Evolutionary conservation across 106 monocot species (phyloP), one percentile per base, ranked within the genome.

Genomic region (Amphibolis antarctica): DNA sequence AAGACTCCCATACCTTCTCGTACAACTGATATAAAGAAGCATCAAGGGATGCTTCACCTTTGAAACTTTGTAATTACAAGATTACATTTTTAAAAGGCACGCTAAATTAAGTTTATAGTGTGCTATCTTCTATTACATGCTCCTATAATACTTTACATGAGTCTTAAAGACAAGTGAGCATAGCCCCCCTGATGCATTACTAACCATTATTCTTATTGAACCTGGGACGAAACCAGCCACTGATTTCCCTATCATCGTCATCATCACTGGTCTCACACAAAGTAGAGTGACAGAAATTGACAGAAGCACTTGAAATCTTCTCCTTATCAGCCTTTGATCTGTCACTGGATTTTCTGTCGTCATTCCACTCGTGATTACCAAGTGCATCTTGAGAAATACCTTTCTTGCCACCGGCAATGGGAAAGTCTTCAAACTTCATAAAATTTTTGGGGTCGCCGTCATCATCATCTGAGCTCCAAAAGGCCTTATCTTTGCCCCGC

Each of bases 341-440:
- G 0, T 61, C 27, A 18, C 20, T 42, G 21, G 18, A 15, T 0
- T 42, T 44, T 20, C 12, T 61, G 20, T 61, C n/a, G 15, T 44
- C 61, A 12, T 61, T 61, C 61, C 36, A 61, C 15, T 42, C n/a
- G 20, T 44, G 61, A 17, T 3, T 61, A 18, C 29, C 61, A 61
- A 26, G 31, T 42, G 45, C 7, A 63, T 46, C 46, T 46, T 47
- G 22, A 24, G 47, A 63, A 17, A 63, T 45, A 48, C 14, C 4
- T 46, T 25, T 46, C 63, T 63, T 63, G 20, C 63, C 63, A 27
- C 46, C 63, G 12, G 44, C 46, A 14, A 63, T 27, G 14, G 46
- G 63, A 27, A 63, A 63, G 47, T 63, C 63, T 63, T 63, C 63
- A 63, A 63, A 63, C 24, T 63, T 26, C 15, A 44, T 36, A 12